A percentile compares a stretch with the other conserved stretches of the same genome.
These are phyloP conservation scores for Phytophthora vignae DNA, from an alignment of 352 stramenopile species.

Conservation along the genomic window DNA sequence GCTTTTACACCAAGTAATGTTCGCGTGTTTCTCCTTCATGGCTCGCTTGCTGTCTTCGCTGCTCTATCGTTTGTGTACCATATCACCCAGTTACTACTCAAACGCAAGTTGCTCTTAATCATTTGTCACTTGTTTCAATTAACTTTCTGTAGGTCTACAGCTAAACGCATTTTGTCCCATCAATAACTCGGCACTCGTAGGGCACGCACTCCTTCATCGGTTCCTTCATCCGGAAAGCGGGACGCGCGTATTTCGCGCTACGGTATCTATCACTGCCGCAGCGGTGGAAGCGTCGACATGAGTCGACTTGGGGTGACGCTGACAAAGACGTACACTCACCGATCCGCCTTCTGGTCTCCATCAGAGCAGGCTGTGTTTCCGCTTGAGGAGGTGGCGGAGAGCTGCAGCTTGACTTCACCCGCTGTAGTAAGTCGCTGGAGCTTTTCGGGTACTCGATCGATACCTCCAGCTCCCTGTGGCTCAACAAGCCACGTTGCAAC, in stretches of 20 bases:
- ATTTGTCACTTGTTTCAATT: slow-evolving; percentile 23
- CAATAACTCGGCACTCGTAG: slow-evolving; percentile 10
- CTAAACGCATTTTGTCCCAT: slow-evolving; percentile 29
- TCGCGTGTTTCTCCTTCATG: slow-evolving; percentile 13
- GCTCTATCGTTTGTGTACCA: background rate
- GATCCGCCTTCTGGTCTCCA: background rate
- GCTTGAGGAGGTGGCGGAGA: background rate
- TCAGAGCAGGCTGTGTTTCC: background rate
- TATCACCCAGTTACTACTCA: too few relatives aligned
- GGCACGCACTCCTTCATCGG: slow-evolving; percentile 10
- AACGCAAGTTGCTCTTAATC: background rate
- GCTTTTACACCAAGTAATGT: slow-evolving; percentile 41
- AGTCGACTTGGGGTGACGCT: background rate
- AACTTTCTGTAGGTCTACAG: slow-evolving; percentile 1
- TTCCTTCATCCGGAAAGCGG: slow-evolving; percentile 32
- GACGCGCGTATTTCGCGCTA: slow-evolving; percentile 20
- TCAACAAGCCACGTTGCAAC: too few relatives aligned
- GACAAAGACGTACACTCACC: background rate
- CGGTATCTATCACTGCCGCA: slow-evolving; percentile 7
- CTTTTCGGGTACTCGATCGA: background rate
- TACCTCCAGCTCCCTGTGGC: background rate
- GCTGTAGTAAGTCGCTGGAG: background rate
- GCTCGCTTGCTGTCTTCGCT: background rate
- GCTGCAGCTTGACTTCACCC: slow-evolving; percentile 6
- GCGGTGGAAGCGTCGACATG: background rate